Evolutionary conservation across 2,329 filamentous ascomycete species (phyloP).

Genomic region (Coniella vitis): DNA sequence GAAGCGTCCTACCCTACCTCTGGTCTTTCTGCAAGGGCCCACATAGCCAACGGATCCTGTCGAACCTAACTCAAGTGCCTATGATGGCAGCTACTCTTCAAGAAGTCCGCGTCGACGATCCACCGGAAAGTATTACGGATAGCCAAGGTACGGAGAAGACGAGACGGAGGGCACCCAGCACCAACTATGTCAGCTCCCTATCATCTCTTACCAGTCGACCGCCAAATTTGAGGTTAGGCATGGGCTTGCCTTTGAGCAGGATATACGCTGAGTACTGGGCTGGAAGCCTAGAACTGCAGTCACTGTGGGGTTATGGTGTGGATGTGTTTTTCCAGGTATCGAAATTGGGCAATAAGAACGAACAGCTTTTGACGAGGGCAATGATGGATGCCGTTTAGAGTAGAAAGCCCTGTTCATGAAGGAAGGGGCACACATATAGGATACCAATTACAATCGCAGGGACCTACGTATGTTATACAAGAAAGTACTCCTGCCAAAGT

Average conservation of each 20-base stretch:
- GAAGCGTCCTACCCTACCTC: constrained; percentile 77
- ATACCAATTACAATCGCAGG: too few species aligned
- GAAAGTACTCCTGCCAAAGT: too few species aligned
- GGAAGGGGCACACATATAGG: neutral
- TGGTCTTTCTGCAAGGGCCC: constrained; percentile 98
- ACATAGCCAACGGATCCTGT: constrained; percentile 66
- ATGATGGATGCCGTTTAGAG: constrained; percentile 67
- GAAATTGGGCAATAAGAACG: constrained; percentile 95
- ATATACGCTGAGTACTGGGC: constrained; percentile 99
- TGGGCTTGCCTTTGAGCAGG: constrained; percentile 86
- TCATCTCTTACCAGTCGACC: constrained; percentile 74
- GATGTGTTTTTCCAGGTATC: constrained; percentile 96
- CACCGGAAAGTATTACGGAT: constrained; percentile 17
- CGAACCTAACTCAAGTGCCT: constrained; percentile 80
- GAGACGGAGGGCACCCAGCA: constrained; percentile 12
- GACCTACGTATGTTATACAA: too few species aligned
- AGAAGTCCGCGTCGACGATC: constrained; percentile 56
- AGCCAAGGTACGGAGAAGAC: neutral
- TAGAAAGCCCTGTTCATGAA: neutral
- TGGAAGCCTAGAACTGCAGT: constrained; percentile 83
- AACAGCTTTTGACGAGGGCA: constrained; percentile 75
- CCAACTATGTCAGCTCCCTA: constrained; percentile 57
- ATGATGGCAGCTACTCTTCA: constrained; percentile 91
- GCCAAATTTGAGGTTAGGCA: constrained; percentile 80
- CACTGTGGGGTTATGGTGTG: constrained; percentile 88